Base-by-base conservation (phyloP, 306 rosid genomes). In the Senna siamea region DNA sequence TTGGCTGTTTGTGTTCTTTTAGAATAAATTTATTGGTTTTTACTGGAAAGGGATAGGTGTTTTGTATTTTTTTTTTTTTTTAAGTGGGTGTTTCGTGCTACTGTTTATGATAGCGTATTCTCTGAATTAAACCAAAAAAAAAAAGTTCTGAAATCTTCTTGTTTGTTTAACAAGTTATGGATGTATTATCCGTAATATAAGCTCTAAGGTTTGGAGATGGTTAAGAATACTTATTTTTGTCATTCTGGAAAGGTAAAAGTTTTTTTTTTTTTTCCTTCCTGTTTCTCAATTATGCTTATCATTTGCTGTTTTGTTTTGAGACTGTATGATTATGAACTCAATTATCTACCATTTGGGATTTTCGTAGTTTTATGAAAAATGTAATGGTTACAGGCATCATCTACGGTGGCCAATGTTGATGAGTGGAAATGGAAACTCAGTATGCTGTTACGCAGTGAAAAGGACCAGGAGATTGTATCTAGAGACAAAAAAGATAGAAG, bases 401-500 rank as follows among this genome's bases (percentile, higher is more conserved):
- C 98, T 65, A 89, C 98, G 0, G 97, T 93, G 76, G 98, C 88
- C 73, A 93, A 93, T 81, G 93, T 93, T 18, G 98, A 93, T 46
- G 98, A 93, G 85, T 93, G 98, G 98, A 93, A 91, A 79, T 93
- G 98, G 98, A 93, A 93, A 61, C 90, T 93, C 79, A 85, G 98
- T 87, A 73, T 93, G 89, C 89, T 93, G 67, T 72, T 85, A 20
- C 96, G 97, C 34, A 87, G 77, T 4, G 93, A 91, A 59, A 93
- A 80, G 89, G 98, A 93, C 57, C 93, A 93, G 72, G 98, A 93
- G 87, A 87, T 93, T 82, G 88, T 91, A 12, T 91, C 96, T 11
- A 86, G 87, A 80, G 97, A 93, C 71, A 91, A 75, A 81, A 90
- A 89, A 64, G 98, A 93, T 65, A 86, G 95, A 86, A 91, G 98